Base-by-base conservation (phyloP, 2,329 filamentous ascomycete genomes). In the Xylariaceae sp. region DNA sequence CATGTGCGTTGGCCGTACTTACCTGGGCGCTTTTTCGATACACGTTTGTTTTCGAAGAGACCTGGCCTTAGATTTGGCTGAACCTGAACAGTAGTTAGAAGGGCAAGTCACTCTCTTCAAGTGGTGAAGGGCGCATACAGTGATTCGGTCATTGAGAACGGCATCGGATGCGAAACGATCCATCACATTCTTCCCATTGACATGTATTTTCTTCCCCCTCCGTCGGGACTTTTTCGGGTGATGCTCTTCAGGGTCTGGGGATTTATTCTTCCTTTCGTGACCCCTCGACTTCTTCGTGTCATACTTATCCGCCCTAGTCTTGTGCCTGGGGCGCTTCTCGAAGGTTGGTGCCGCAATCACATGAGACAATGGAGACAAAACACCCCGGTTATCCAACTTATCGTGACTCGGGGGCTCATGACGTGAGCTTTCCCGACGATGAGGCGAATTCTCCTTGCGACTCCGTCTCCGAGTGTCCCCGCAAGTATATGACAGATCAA, bases 281-380 rank as follows among this genome's bases (percentile, higher is more conserved):
- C 51, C 63, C 31, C 47, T 53, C 47, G 58, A 65, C 63, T 64
- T 67, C 57, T 62, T 70, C 54, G 72, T 72, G 31, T 82, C 75
- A 63, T 86, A 86, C 35, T 75, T 78, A 62, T 81, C 76, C 29
- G 74, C 69, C 49, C 74, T 76, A 12, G 80, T 85, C 67, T 79
- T 87, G 59, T 76, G 72, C 34, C 84, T 76, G 19, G 75, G 68
- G 45, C 72, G 72, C 62, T 75, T 82, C 52, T 80, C 74, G 53
- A 77, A 84, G 11, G 60, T 41, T 9, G 35, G 44, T 49, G 51
- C 39, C 30, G 48, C 30, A 30, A 53, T 49, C 19, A 43, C 27
- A 41, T 50, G 53, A 46, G 58, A 57, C 40, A 58, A 54, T 2
- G 55, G 60, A 34, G 61, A 65, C 29, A 54, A 63, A 51, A 52